Conservation (phyloP, 345 rosid genomes). For the Hypericum androsaemum region DNA sequence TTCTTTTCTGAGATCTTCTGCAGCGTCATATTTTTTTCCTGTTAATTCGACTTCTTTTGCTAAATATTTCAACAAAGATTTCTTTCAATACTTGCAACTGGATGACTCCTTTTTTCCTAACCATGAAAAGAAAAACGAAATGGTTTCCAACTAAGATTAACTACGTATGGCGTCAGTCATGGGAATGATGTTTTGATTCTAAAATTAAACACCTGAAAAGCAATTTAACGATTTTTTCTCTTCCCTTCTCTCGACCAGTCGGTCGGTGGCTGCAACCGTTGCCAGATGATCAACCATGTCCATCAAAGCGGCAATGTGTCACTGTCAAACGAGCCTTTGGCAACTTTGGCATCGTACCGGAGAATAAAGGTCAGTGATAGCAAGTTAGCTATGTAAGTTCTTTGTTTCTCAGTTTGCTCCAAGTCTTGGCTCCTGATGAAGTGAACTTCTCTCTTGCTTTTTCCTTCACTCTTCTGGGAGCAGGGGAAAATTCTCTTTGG, state of each 20-base stretch:
- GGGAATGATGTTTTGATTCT: not conserved
- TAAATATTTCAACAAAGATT: no score
- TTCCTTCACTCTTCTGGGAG: constrained; percentile 3
- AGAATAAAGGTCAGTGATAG: constrained; percentile 54
- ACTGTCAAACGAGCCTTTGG: constrained; percentile 72
- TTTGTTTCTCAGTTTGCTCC: not conserved
- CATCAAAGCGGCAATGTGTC: constrained; percentile 45
- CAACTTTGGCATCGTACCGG: constrained; percentile 79
- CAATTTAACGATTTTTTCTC: not conserved
- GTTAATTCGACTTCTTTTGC: no score
- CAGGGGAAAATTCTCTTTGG: constrained; percentile 96
- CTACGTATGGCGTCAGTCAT: no score
- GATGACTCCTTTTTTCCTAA: no score
- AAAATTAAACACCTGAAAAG: not conserved
- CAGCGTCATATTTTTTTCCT: no score
- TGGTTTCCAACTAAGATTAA: no score
- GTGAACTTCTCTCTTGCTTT: no score
- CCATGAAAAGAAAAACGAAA: no score
- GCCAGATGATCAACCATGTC: constrained; percentile 67
- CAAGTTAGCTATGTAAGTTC: not conserved
- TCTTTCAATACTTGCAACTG: no score
- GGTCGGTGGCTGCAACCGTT: constrained; percentile 86
- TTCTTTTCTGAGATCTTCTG: no score
- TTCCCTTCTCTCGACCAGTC: constrained; percentile 42
- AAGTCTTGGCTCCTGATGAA: no score